Base-by-base conservation (phyloP, 495 filamentous ascomycete species). In the Penicillium pulvis region DNA sequence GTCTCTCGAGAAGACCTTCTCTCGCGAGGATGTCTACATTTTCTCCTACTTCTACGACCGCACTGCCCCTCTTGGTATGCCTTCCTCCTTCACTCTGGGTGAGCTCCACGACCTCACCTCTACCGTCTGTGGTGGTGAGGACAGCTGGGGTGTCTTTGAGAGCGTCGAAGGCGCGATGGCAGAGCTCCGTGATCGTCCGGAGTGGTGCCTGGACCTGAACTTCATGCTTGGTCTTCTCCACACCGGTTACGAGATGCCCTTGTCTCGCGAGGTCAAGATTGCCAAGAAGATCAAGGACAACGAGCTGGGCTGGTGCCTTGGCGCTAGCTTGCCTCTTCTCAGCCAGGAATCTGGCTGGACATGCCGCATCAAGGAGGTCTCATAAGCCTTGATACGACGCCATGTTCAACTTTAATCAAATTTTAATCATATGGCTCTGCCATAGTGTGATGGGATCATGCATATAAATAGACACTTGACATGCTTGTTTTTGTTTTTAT, bases 21-120 rank as follows among this genome's bases (percentile, higher is more conserved):
- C 92, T 17, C 81, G 81, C 55, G 94, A 97, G 70, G 95, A 97
- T 68, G 85, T 97, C 23, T 98, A 92, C 78, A 90, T 96, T 60
- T 93, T 98, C 75, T 95, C 90, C 39, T 98, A 93, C 79, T 98
- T 98, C 78, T 96, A 86, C 77, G 94, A 98, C 79, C 93, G 94
- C 67, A 92, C 90, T 31, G 80, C 87, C 60, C 89, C 90, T 45
- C 82, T 98, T 36, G 94, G 94, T 61, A 97, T 98, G 91, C 94
- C 95, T 3, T 91, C 96, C 59, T 90, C 87, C 8, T 98, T 97
- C 74, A 96, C 92, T 8, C 74, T 98, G 30, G 80, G 85, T 35
- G 95, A 98, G 75, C 81, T 98, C 58, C 83, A 90, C 60, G 87
- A 96, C 53, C 84, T 97, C 33, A 85, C 95, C 2, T 77, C 84